Conservation (phyloP, 495 filamentous ascomycete species). For the Neurospora sp. region DNA sequence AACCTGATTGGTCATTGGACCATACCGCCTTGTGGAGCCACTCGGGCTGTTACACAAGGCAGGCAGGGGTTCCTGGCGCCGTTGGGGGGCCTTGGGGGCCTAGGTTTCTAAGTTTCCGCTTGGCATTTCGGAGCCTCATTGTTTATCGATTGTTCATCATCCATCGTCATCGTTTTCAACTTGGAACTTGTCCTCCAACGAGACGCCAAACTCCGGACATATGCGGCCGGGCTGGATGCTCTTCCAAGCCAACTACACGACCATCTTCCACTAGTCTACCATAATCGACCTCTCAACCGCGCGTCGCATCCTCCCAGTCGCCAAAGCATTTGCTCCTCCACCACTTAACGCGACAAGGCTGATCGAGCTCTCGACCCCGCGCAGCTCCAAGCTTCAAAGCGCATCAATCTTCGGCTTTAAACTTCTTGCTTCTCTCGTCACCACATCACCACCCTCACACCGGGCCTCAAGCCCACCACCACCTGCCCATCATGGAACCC, state of each 20-base stretch:
- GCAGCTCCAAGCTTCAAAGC: not conserved
- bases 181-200: not conserved
- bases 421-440: not conserved
- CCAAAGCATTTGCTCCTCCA: not conserved
- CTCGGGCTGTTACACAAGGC: not conserved
- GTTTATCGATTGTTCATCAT: not conserved
- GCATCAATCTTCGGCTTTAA: not conserved
- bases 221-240: not conserved
- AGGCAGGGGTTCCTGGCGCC: not conserved
- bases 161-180: not conserved
- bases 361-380: not conserved
- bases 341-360: not conserved
- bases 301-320: not conserved
- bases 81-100: not conserved
- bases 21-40: not conserved
- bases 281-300: not conserved
- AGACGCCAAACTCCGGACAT: not conserved
- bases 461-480: not conserved
- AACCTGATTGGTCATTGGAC: not conserved
- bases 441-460: not conserved
- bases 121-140: not conserved
- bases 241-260: not conserved
- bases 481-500: conserved; percentile 48
- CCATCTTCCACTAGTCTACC: not conserved
- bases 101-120: not conserved